Base-by-base conservation (phyloP, 768 basidiomycete species). In the Xerocomellus chrysenteron region DNA sequence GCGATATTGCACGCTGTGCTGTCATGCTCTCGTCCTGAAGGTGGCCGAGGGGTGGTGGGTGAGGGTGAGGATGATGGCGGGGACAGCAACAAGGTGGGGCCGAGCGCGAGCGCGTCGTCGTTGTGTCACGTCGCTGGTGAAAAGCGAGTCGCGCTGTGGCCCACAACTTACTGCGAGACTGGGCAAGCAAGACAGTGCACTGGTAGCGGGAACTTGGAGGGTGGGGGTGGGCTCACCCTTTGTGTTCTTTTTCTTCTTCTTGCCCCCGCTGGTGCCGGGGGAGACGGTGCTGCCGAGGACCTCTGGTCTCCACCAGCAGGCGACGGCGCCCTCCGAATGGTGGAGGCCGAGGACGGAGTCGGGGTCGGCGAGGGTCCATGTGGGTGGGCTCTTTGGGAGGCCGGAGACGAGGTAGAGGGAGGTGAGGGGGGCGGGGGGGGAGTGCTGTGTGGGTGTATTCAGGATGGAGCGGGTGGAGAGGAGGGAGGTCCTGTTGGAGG, bases 301-400 rank as follows among this genome's bases (percentile, higher is more conserved):
- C 72, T 95, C 93, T 44, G 94, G 88, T 45, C 92, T 77, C 92
- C 92, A 95, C 86, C 90, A 94, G 46, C 92, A 82, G 61, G 81
- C 85, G 54, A 94, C 92, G 49, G 92, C 93, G 55, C 90, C 88
- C 44, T 92, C 90, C 41, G 82, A 79, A 66, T 95, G 93, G 64
- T 90, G 85, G 49, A 94, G 79, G 47, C 90, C 91, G 48, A 88
- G 74, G 50, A 92, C 87, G 1, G 90, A 82, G 69, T 92, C 90
- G 0, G 87, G 86, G 70, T 94, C 93, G 0, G 90, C 87, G 43
- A 93, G 82, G 17, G 90, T 90, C 92, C 94, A 95, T 12, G 89
- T 92, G 69, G 91, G 85, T 1, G 92, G 91, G 32, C 87, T 87
- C 72, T 94, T 94, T 17, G 92, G 90, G 32, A 96, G 81, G 12